Conservation (phyloP, 805 yeast genomes). For the Candida broadrunensis region DNA sequence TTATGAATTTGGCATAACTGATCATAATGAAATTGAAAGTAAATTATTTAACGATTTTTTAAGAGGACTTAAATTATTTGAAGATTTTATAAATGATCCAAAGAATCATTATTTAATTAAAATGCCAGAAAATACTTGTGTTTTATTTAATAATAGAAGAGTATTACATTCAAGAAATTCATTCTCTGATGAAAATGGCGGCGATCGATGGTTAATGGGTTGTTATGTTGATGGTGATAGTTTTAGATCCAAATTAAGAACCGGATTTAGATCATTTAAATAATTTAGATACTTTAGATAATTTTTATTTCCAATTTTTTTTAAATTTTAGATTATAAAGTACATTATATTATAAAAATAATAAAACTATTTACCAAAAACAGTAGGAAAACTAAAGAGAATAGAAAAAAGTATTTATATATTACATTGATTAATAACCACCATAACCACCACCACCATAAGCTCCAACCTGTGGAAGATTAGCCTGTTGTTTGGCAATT, state of each 20-base stretch:
- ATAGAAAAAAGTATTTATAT: no score
- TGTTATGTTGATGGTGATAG: slow-evolving; percentile 73
- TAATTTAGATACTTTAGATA: no score
- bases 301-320: no score
- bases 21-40: slow-evolving; percentile 27
- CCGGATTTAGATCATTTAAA: slow-evolving; percentile 10
- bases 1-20: slow-evolving; percentile 54
- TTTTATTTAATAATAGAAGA: slow-evolving; percentile 69
- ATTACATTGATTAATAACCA: neutral
- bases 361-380: no score
- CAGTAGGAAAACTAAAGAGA: no score
- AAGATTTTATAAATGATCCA: slow-evolving; percentile 50
- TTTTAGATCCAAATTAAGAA: slow-evolving; percentile 56
- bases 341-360: no score
- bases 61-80: slow-evolving; percentile 61
- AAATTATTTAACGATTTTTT: slow-evolving; percentile 51
- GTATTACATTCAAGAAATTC: slow-evolving; percentile 60
- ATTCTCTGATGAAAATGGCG: slow-evolving; percentile 41
- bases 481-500: slow-evolving; percentile 9
- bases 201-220: slow-evolving; percentile 71
- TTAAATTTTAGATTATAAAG: no score
- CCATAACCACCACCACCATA: slow-evolving; percentile 24
- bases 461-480: slow-evolving; percentile 11
- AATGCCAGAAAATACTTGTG: slow-evolving; percentile 57
- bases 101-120: slow-evolving; percentile 54